Base-by-base conservation (phyloP, 2,329 filamentous ascomycete genomes). In the Amauroascus niger region DNA sequence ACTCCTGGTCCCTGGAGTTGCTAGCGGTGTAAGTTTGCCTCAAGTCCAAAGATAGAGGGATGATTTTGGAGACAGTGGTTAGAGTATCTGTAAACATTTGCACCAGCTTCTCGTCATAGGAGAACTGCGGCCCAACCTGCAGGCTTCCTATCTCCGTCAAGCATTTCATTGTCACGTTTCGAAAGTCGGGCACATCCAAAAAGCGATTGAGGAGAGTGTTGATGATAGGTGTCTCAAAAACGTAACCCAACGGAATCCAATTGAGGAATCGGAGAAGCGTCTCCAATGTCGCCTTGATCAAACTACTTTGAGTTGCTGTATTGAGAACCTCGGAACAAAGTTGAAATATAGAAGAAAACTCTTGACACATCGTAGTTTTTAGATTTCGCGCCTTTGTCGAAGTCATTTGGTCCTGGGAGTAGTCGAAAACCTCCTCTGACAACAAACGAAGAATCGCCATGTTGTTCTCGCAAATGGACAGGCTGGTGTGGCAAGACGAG, bases 381-480 rank as follows among this genome's bases (percentile, higher is more conserved):
- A 98, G 78, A 70, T 94, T 95, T 65, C 90, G 84, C 39, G 90
- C 95, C 77, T 98, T 98, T 55, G 86, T 82, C 35, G 91, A 96
- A n/a, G 93, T 98, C 91, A 98, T 96, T 70, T 96, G 88, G 67
- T 98, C 93, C 59, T 91, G 88, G 1, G 93, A 98, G 72, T 94
- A 98, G 75, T 98, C 93, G 67, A 98, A 98, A 35, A 98, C 91
- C 71, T 98, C 93, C 71, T 98, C 93, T 6, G 93, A 98, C 44
- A 98, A 80, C 63, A 98, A 76, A 56, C 93, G 85, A 62, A 98
- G 80, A 63, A 98, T 97, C 60, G 88, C 89, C 93, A 98, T 98
- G 78, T 98, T 98, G 77, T 98, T 98, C 75, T 98, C 93, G 80
- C 94, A 98, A 64, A 98, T 94, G 35, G 91, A 93, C 52, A 98